These are phyloP conservation scores for Pythium chondricola DNA, from an alignment of 352 stramenopile genomes.

Conservation along the genomic window DNA sequence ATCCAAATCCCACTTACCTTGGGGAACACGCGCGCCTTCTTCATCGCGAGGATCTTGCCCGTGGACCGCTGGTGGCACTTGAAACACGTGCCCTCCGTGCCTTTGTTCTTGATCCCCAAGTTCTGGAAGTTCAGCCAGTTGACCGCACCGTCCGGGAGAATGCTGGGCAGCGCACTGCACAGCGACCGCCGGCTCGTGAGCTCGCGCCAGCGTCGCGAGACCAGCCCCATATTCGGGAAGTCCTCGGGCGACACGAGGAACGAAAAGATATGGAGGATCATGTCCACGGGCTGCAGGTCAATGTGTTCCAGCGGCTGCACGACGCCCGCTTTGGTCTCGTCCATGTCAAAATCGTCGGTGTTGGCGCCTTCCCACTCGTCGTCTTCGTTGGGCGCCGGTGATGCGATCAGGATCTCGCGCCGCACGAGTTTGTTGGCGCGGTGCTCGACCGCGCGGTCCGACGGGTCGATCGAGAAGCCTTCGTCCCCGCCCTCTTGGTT, in stretches of 20 bases:
- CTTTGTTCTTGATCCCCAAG: slow-evolving; percentile 87
- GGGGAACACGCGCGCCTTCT: slow-evolving; percentile 83
- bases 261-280: slow-evolving; percentile 85
- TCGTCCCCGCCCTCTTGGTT: slow-evolving; percentile 76
- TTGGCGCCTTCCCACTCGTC: slow-evolving; percentile 58
- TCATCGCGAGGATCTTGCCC: slow-evolving; percentile 85
- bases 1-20: slow-evolving; percentile 33
- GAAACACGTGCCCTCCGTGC: slow-evolving; percentile 84
- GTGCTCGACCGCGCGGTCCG: slow-evolving; percentile 75
- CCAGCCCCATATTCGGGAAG: slow-evolving; percentile 59
- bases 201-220: slow-evolving; percentile 77
- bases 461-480: slow-evolving; percentile 81
- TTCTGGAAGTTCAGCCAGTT: slow-evolving; percentile 88
- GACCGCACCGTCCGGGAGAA: slow-evolving; percentile 64
- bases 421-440: slow-evolving; percentile 80
- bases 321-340: slow-evolving; percentile 25
- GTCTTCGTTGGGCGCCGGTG: slow-evolving; percentile 66
- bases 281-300: slow-evolving; percentile 81
- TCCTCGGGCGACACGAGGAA: slow-evolving; percentile 76
- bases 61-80: slow-evolving; percentile 82
- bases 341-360: slow-evolving; percentile 27
- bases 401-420: slow-evolving; percentile 81
- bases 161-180: slow-evolving; percentile 60
- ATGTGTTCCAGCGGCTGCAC: slow-evolving; percentile 60
- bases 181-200: slow-evolving; percentile 65